A percentile compares a stretch with the other conserved stretches of the same genome.
Conservation (phyloP, 2,329 filamentous ascomycete species). For the Curvularia lunata region DNA sequence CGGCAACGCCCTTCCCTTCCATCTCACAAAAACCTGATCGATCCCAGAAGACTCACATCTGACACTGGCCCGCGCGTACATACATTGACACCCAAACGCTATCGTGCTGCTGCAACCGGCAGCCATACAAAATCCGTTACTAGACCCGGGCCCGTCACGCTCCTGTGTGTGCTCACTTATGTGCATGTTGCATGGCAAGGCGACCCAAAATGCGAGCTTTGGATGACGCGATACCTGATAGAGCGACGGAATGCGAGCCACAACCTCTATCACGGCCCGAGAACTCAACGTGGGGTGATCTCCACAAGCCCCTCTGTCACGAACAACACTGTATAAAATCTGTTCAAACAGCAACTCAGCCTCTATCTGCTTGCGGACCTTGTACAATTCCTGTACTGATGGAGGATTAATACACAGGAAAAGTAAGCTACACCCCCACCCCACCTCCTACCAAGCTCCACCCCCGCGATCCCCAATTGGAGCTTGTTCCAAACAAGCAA, state of each 20-base stretch:
- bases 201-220: not conserved
- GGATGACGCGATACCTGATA: constrained; percentile 4
- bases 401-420: not conserved
- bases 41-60: not conserved
- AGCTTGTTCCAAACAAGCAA: constrained; percentile 30
- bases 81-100: not conserved
- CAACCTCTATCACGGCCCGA: not conserved
- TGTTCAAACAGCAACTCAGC: not conserved
- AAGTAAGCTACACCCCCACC: not conserved
- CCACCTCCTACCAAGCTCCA: constrained; percentile 2
- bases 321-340: not conserved
- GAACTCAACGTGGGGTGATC: not conserved
- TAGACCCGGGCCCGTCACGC: not conserved
- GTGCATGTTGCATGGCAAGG: not conserved
- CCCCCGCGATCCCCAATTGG: constrained; percentile 6
- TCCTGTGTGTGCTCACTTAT: not conserved
- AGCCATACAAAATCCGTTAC: not conserved
- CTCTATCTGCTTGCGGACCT: not conserved
- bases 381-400: not conserved
- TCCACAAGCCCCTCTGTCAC: not conserved
- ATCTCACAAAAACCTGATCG: not conserved
- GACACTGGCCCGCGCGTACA: not conserved
- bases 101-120: not conserved
- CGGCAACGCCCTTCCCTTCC: not conserved
- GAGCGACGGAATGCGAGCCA: constrained; percentile 10